Evolutionary conservation across 768 basidiomycete species (phyloP).

Genomic region (Russula dissimulans): DNA sequence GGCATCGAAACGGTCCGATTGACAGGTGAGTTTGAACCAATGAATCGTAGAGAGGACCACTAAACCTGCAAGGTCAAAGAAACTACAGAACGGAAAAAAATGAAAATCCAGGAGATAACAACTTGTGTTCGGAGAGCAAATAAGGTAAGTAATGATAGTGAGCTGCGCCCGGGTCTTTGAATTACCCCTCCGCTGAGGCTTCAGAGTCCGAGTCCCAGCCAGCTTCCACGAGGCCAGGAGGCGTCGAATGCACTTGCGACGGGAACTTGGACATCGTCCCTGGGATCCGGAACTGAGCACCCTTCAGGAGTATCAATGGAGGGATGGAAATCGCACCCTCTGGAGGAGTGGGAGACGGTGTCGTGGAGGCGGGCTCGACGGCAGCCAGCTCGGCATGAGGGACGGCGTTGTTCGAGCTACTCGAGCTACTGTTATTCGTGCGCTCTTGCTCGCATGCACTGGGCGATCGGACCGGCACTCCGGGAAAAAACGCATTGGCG

Average conservation of each 20-base stretch:
- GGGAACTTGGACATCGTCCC: slow-evolving; percentile 10
- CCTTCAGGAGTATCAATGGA: slow-evolving; percentile 13
- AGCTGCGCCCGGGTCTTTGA: not conserved
- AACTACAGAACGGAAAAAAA: not conserved
- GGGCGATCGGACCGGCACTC: not conserved
- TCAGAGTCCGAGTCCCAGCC: slow-evolving; percentile 19
- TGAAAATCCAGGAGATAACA: not conserved
- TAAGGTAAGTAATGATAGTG: slow-evolving; percentile 6
- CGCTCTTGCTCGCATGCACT: not conserved
- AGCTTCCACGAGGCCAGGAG: slow-evolving; percentile 11
- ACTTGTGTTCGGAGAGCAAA: not conserved
- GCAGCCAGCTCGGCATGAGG: slow-evolving; percentile 1
- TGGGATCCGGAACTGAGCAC: slow-evolving; percentile 3
- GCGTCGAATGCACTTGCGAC: not conserved
- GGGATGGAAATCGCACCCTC: not conserved
- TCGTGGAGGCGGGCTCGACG: slow-evolving; percentile 11
- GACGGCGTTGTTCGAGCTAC: not conserved
- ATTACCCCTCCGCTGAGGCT: slow-evolving; percentile 8
- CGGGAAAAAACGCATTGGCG: slow-evolving; percentile 9
- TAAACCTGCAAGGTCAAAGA: not conserved
- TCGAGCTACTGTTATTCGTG: not conserved
- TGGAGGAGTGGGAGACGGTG: slow-evolving; percentile 9
- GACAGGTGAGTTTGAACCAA: not conserved
- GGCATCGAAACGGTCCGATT: slow-evolving; percentile 8
- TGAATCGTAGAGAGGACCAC: slow-evolving; percentile 3